Conservation (phyloP, 2,329 filamentous ascomycete species). For the Aspergillus glaucus region DNA sequence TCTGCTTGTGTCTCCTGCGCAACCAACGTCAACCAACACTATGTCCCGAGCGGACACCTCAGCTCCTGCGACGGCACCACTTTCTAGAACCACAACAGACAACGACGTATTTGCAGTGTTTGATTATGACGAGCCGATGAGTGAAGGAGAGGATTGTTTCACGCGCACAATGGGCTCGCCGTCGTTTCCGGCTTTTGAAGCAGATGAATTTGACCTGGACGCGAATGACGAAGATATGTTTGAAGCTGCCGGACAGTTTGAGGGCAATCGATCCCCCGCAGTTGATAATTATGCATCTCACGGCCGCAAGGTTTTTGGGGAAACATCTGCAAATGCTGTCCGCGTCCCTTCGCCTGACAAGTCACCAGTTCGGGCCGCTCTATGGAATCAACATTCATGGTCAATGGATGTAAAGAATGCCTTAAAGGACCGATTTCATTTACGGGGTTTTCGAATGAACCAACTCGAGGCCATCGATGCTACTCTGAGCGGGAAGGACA, state of each 20-base stretch:
- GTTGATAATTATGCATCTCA: constrained; percentile 9
- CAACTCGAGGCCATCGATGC: constrained; percentile 95
- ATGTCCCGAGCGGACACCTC: constrained; percentile 1
- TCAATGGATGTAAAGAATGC: constrained; percentile 74
- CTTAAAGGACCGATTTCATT: constrained; percentile 75
- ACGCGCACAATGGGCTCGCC: constrained; percentile 40
- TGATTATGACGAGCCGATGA: constrained; percentile 17
- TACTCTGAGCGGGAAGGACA: constrained; percentile 77
- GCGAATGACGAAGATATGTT: constrained; percentile 42
- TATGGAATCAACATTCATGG: constrained; percentile 65
- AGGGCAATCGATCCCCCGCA: constrained; percentile 19
- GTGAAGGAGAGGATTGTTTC: constrained; percentile 23
- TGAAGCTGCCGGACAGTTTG: constrained; percentile 35
- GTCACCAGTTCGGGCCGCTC: constrained; percentile 23
- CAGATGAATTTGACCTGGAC: constrained; percentile 39
- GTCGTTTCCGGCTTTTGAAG: constrained; percentile 10
- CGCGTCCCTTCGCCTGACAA: constrained; percentile 27
- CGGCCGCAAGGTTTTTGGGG: constrained; percentile 33
- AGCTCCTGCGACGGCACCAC: constrained; percentile 1
- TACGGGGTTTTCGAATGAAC: constrained; percentile 81
- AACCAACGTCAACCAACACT: constrained; percentile 1
- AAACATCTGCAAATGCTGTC: constrained; percentile 35
- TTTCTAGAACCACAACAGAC: constrained; percentile 2
- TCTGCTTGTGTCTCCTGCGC: constrained; percentile 3
- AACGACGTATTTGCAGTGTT: constrained; percentile 3